Evolutionary conservation across 192 early-diverging fungal genomes (phyloP), one percentile per base, ranked within the genome.

Genomic region (Endogone sp.): DNA sequence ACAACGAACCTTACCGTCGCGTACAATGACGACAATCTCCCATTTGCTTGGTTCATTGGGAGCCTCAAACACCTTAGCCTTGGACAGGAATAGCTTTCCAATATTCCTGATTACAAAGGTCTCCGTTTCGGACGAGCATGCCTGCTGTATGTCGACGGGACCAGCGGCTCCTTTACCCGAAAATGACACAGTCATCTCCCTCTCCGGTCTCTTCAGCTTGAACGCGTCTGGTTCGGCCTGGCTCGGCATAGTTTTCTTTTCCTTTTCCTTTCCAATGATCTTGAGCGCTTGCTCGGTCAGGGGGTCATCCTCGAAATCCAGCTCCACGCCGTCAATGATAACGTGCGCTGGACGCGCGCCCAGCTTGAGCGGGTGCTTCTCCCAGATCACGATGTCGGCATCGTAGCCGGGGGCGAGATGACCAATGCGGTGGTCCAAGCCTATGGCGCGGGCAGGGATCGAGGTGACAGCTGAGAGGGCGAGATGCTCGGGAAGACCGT

Each of bases 371-470:
- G 89, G 89, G 69, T 88, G 78, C 30, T 80, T 77, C 67, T 88
- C 80, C 88, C 88, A 90, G 56, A 90, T 75, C 4, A 90, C 86
- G n/a, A 88, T 58, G 69, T 90, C 88, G 4, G 88, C 88, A 73
- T 90, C 88, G 60, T 79, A 86, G 25, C 86, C 87, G 10, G 62
- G 37, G 27, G 30, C 64, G 56, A 90, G 56, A 20, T 72, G 69
- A 56, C 88, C 88, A 68, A 90, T 70, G 11, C 88, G 74, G 49
- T 81, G 69, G 22, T 69, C 84, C 4, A 79, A 64, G 1, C 86
- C 86, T 26, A 90, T 68, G 11, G 68, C 67, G n/a, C 81, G 60
- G 3, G 89, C 89, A 0, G 88, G 88, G 20, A 83, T 75, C 16
- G 72, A 77, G 6, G 89, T 90, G 25, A 89, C 74, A 23, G 84